Evolutionary conservation across 768 basidiomycete genomes (phyloP).

Genomic region (Boletus barrowsii): DNA sequence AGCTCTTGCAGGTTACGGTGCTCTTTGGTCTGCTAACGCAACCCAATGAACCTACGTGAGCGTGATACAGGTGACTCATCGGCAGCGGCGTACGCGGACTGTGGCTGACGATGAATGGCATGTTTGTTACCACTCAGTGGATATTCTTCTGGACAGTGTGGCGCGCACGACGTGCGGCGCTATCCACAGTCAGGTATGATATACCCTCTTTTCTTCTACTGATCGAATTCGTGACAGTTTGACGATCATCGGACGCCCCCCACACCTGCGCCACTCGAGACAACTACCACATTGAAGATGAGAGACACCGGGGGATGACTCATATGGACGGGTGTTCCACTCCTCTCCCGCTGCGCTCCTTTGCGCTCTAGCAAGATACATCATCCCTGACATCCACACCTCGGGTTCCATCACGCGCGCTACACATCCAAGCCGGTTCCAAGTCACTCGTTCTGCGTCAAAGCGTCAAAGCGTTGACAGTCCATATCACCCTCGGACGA

Average conservation of each 20-base stretch:
- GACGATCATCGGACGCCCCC: background rate
- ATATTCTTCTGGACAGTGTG: background rate
- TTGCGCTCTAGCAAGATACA: too few relatives aligned
- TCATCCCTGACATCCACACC: too few relatives aligned
- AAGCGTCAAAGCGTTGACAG: too few relatives aligned
- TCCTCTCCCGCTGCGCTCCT: background rate
- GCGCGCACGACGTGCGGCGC: background rate
- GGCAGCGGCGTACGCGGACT: background rate
- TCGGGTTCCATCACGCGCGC: too few relatives aligned
- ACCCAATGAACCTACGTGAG: background rate
- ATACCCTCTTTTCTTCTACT: background rate
- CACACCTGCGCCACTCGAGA: background rate
- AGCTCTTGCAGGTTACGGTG: background rate
- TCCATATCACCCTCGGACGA: too few relatives aligned
- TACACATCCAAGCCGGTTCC: too few relatives aligned
- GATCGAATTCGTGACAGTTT: background rate
- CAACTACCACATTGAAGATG: background rate
- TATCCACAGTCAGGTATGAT: too few relatives aligned
- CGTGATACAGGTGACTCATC: too few relatives aligned
- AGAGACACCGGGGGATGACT: background rate
- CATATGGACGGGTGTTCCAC: background rate
- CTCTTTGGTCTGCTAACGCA: background rate
- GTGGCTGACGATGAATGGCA: background rate
- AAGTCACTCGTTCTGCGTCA: too few relatives aligned
- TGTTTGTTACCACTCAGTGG: background rate